phyloP scores from a whole-genome alignment of 176 grass and related monocot species.

The Oryza nivara region DNA sequence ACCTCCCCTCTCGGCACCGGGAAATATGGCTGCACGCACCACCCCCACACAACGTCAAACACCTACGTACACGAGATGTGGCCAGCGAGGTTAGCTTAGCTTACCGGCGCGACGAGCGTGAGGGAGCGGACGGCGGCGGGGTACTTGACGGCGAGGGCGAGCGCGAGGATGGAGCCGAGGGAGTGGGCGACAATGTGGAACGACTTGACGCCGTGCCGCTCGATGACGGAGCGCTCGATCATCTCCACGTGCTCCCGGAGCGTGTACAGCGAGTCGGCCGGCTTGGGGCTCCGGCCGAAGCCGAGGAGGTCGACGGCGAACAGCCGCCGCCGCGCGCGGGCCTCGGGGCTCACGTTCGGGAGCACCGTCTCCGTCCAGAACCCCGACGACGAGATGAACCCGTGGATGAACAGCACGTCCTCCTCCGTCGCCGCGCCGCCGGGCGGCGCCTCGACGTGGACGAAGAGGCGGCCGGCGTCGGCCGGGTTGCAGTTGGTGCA shows the following conservation, averaged over 20 bases:
- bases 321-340: conserved; percentile 46
- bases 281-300: conserved; percentile 79
- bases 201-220: conserved; percentile 49
- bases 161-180: conserved; percentile 68
- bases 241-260: conserved; percentile 71
- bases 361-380: conserved; percentile 87
- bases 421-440: conserved; percentile 47
- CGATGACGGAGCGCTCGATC: conserved; percentile 72
- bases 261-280: conserved; percentile 73
- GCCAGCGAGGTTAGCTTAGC: background rate
- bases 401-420: conserved; percentile 82
- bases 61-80: background rate
- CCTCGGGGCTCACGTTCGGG: conserved; percentile 53
- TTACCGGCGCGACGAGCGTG: conserved; percentile 67
- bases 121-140: conserved; percentile 59
- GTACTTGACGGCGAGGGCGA: conserved; percentile 70
- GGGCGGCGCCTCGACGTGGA: conserved; percentile 67
- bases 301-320: conserved; percentile 79
- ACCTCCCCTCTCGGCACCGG: conserved; percentile 71
- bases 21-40: conserved; percentile 70
- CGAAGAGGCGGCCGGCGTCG: conserved; percentile 74
- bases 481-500: conserved; percentile 84
- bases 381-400: conserved; percentile 74
- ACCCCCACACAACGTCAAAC: background rate
- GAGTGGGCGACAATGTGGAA: conserved; percentile 85